Base-by-base conservation (phyloP, 331 rosid species). In the Spiraea crenata region DNA sequence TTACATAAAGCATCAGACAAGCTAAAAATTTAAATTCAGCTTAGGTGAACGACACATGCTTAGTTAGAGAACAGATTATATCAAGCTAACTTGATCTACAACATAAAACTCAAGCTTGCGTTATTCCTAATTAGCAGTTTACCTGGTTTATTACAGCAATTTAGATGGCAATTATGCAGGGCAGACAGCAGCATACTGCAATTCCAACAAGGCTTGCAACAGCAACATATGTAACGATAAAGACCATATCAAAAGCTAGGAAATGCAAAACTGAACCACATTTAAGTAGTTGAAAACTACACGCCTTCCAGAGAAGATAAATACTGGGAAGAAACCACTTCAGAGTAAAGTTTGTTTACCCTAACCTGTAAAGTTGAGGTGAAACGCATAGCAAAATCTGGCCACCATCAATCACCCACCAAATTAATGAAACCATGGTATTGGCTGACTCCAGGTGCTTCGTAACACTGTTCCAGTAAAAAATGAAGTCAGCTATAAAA, bases 181-280 rank as follows among this genome's bases (percentile, higher is more conserved):
- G 96, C 5, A 89, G 84, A 75, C 89, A 93, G 80, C 92, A 93
- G 86, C 97, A 93, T 79, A 93, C 88, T 35, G 99, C 97, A 57
- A 91, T 87, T 50, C 97, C 96, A 67, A 91, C 82, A 40, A 93
- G 88, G 63, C 97, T 89, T 2, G 97, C 90, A 64, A 80, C 86
- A 38, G 90, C 86, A 35, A 86, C 76, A 50, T 95, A 91, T 59
- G 91, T 63, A 47, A 93, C 57, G 57, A 93, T 85, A 77, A 89
- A 74, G 15, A 82, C 89, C 67, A 91, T 81, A 52, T 91, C 99
- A 2, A 86, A 87, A 34, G 93, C 91, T 52, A 93, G 92, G 83
- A 87, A 91, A 97, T 93, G 96, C 83, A 84, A 80, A 56, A 69
- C 34, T 75, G 66, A 81, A 42, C 59, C 51, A 6, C 57, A 13